Conservation (phyloP, 2,329 filamentous ascomycete genomes). For the Colletotrichum scovillei region DNA sequence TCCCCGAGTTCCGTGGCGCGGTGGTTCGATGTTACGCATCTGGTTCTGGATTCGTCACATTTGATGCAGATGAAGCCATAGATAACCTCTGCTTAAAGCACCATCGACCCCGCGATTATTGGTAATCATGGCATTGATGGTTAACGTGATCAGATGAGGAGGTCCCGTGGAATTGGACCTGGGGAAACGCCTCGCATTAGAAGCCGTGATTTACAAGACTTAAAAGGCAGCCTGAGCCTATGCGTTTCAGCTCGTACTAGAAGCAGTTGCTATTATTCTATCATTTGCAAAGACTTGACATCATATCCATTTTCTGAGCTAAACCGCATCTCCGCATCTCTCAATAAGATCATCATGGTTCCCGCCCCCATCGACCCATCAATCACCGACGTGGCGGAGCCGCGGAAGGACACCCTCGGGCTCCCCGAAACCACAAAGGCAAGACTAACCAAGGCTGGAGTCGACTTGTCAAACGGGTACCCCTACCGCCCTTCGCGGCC, state of each 20-base stretch:
- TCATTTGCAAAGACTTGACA: background rate
- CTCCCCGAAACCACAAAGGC: conserved; percentile 68
- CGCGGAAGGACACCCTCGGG: conserved; percentile 71
- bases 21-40: conserved; percentile 5
- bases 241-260: fast-evolving
- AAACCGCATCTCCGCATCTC: background rate
- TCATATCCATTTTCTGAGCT: background rate
- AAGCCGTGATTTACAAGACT: background rate
- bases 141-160: background rate
- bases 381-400: conserved; percentile 73
- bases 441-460: conserved; percentile 74
- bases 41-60: conserved; percentile 20
- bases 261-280: background rate
- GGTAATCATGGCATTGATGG: conserved; percentile 18
- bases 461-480: conserved; percentile 77
- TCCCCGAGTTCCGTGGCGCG: background rate
- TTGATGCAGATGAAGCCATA: conserved; percentile 26
- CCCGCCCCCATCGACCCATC: conserved; percentile 70
- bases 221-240: background rate
- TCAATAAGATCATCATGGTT: conserved; percentile 48
- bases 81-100: background rate
- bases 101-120: conserved; percentile 24
- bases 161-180: background rate
- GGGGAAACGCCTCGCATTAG: background rate
- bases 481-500: conserved; percentile 76